These are phyloP conservation scores for Ustilago nuda DNA, from an alignment of 1,284 basidiomycete species.

Conservation along the genomic window DNA sequence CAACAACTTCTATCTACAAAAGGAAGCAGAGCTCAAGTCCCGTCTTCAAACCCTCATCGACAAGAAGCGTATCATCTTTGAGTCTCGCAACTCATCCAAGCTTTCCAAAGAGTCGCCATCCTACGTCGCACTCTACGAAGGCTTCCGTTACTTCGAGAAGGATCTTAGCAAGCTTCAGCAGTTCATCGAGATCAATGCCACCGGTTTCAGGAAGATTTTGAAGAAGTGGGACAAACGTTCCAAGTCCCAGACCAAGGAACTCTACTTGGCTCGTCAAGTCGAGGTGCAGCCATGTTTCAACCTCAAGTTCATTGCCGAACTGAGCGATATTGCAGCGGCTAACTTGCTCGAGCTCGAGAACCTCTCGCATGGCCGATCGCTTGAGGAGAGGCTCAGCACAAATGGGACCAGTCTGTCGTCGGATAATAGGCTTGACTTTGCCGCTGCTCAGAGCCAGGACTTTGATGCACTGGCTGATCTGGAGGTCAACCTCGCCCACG, in stretches of 20 bases:
- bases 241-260: constrained; percentile 92
- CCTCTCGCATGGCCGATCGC: constrained; percentile 60
- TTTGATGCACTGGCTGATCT: constrained; percentile 62
- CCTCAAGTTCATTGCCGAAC: constrained; percentile 94
- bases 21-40: constrained; percentile 90
- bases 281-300: constrained; percentile 87
- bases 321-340: constrained; percentile 92
- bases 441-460: constrained; percentile 58
- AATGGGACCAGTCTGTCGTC: constrained; percentile 47
- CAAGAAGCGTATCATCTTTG: constrained; percentile 79
- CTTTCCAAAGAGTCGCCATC: constrained; percentile 64
- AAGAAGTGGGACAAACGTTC: constrained; percentile 99
- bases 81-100: constrained; percentile 51
- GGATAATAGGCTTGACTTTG: constrained; percentile 66
- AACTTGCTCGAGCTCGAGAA: constrained; percentile 93
- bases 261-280: constrained; percentile 95
- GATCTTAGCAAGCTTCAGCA: constrained; percentile 96
- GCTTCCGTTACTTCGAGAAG: constrained; percentile 91
- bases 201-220: constrained; percentile 95
- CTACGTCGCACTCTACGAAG: constrained; percentile 82
- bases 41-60: constrained; percentile 92
- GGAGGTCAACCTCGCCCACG: constrained; percentile 59
- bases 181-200: constrained; percentile 98
- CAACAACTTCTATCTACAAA: constrained; percentile 98
- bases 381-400: constrained; percentile 31